Percentiles rank a stretch among this genome's conserved stretches.
These are phyloP conservation scores for Pyrus hybrid DNA, from an alignment of 331 rosid genomes.

Conservation along the genomic window DNA sequence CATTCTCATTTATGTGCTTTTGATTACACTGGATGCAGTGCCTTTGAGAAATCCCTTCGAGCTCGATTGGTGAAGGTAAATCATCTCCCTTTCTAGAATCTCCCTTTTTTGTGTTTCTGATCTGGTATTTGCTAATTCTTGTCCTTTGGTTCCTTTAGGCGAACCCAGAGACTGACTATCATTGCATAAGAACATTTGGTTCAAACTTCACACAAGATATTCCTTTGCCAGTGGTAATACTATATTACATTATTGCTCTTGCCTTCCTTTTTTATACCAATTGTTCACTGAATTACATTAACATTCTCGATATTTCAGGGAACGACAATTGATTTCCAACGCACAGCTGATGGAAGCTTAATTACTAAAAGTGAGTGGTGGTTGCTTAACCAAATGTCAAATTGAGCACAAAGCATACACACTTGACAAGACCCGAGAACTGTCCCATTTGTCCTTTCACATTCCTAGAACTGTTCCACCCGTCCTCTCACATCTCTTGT, in stretches of 20 bases:
- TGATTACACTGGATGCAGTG: constrained; percentile 43
- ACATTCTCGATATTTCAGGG: constrained; percentile 54
- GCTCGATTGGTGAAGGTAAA: constrained; percentile 80
- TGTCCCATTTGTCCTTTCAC: no score
- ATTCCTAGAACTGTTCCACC: no score
- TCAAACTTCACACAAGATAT: constrained; percentile 68
- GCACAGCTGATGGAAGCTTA: constrained; percentile 74
- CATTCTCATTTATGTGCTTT: constrained; percentile 8
- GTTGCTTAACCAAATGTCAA: not conserved
- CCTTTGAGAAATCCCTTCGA: constrained; percentile 93
- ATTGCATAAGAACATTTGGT: constrained; percentile 61
- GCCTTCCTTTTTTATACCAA: not conserved
- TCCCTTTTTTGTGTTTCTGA: not conserved
- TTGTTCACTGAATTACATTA: constrained; percentile 7
- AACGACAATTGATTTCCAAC: constrained; percentile 74
- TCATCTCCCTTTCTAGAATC: not conserved
- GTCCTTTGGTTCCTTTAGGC: constrained; percentile 29
- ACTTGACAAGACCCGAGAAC: not conserved
- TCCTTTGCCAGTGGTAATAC: constrained; percentile 61
- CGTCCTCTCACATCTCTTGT: not conserved
- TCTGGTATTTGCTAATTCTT: constrained; percentile 17
- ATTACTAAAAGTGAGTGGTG: constrained; percentile 77
- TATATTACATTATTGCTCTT: not conserved
- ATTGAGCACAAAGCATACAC: not conserved
- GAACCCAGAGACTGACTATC: constrained; percentile 75